These are phyloP conservation scores for Syzygium malaccense DNA, from an alignment of 441 rosid species.

Conservation along the genomic window DNA sequence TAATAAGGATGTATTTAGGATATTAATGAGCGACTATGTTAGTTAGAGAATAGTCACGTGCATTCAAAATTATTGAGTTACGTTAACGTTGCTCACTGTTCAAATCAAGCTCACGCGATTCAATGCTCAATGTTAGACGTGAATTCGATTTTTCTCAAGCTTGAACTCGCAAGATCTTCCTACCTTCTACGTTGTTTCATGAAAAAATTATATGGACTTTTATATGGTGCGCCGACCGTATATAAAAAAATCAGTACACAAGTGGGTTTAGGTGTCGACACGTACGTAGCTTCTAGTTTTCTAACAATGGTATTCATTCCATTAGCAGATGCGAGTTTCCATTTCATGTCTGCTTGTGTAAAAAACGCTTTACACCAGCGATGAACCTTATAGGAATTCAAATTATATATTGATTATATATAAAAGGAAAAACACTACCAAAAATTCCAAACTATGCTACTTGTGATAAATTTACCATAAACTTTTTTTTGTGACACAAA, in stretches of 20 bases:
- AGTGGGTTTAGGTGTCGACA: rapidly evolving
- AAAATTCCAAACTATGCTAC: too few species aligned
- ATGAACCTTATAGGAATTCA: not conserved
- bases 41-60: not conserved
- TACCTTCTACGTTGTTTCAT: not conserved
- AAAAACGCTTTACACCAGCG: not conserved
- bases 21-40: not conserved
- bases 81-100: not conserved
- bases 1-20: not conserved
- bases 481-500: too few species aligned
- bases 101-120: not conserved
- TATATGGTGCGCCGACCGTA: not conserved
- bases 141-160: not conserved
- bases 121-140: not conserved
- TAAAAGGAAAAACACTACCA: not conserved
- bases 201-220: not conserved
- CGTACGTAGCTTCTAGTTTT: rapidly evolving
- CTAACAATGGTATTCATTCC: rapidly evolving
- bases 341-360: not conserved
- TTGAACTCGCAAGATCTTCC: not conserved
- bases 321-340: rapidly evolving
- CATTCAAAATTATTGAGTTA: not conserved
- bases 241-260: not conserved
- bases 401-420: not conserved
- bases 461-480: too few species aligned